phyloP scores from a whole-genome alignment of 352 stramenopile species.

The Phytophthora multivora region DNA sequence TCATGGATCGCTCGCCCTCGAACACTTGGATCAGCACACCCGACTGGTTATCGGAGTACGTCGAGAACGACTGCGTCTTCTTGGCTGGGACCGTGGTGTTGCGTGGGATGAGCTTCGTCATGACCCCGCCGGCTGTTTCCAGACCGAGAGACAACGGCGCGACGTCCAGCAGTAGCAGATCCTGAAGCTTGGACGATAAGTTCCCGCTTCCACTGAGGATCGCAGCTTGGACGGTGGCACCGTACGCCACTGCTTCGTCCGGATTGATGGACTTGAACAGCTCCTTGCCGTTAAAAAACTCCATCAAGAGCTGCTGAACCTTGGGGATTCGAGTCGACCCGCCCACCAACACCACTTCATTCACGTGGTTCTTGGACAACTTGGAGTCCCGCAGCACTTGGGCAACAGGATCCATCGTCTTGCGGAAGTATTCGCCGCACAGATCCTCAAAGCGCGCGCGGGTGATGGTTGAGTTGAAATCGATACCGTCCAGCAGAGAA shows the following conservation, averaged over 20 bases:
- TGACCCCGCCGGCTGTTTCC: conserved; percentile 88
- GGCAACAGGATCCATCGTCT: conserved; percentile 89
- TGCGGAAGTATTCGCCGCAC: conserved; percentile 91
- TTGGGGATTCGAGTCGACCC: conserved; percentile 80
- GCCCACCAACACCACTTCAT: conserved; percentile 86
- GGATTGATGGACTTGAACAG: conserved; percentile 82
- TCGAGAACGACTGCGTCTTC: conserved; percentile 89
- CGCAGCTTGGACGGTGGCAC: conserved; percentile 72
- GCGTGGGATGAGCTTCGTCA: conserved; percentile 88
- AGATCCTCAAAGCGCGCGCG: conserved; percentile 92
- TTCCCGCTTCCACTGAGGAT: conserved; percentile 62
- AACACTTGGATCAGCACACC: conserved; percentile 91
- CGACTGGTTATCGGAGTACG: conserved; percentile 88
- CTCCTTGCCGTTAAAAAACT: conserved; percentile 78
- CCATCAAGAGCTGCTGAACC: conserved; percentile 62
- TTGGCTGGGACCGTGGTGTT: conserved; percentile 90
- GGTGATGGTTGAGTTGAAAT: conserved; percentile 94
- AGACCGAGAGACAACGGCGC: conserved; percentile 87
- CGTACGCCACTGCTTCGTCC: conserved; percentile 83
- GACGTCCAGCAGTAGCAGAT: conserved; percentile 90
- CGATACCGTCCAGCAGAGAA: conserved; percentile 91
- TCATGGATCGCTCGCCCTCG: conserved; percentile 95
- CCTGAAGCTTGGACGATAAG: conserved; percentile 84
- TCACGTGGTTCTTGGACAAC: conserved; percentile 82
- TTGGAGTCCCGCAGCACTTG: conserved; percentile 91